These are phyloP conservation scores for Sclerotinia subarctica DNA, from an alignment of 2,329 filamentous ascomycete species.

Conservation along the genomic window DNA sequence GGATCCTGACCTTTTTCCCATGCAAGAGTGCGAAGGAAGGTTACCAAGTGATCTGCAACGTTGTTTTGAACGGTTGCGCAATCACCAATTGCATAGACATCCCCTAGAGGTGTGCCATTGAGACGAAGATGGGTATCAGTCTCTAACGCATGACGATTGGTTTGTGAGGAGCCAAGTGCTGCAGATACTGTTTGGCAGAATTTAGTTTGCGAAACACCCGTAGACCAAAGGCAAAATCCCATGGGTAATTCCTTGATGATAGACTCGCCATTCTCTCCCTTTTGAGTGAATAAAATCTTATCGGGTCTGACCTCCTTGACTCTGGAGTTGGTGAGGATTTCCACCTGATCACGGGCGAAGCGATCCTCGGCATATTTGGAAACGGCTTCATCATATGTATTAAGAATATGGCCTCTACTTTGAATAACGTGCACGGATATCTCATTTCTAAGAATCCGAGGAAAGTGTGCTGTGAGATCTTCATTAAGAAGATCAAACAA, in stretches of 20 bases:
- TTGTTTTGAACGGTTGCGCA: slow-evolving; percentile 98
- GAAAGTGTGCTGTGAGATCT: slow-evolving; percentile 80
- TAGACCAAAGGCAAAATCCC: slow-evolving; percentile 97
- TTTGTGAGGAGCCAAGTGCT: slow-evolving; percentile 74
- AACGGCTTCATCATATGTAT: slow-evolving; percentile 95
- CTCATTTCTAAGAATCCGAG: slow-evolving; percentile 87
- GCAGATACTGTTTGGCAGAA: slow-evolving; percentile 73
- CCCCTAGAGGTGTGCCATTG: slow-evolving; percentile 82
- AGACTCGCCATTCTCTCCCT: slow-evolving; percentile 65
- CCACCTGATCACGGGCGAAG: slow-evolving; percentile 86
- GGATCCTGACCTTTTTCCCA: slow-evolving; percentile 92
- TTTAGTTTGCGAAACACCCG: slow-evolving; percentile 82
- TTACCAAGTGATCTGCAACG: slow-evolving; percentile 83
- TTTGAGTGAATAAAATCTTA: slow-evolving; percentile 85
- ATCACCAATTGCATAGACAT: slow-evolving; percentile 95
- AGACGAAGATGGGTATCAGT: slow-evolving; percentile 91
- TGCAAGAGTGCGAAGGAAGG: slow-evolving; percentile 82
- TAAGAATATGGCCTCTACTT: slow-evolving; percentile 89
- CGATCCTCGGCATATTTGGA: slow-evolving; percentile 88
- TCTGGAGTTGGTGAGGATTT: slow-evolving; percentile 87
- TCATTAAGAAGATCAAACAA: slow-evolving; percentile 96
- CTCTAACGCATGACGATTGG: slow-evolving; percentile 86
- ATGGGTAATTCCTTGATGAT: slow-evolving; percentile 92
- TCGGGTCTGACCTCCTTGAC: slow-evolving; percentile 85
- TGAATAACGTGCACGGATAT: slow-evolving; percentile 98